A percentile compares a stretch with the other conserved stretches of the same genome.
Evolutionary conservation across 1,284 basidiomycete species (phyloP).

Genomic region (Termitomyces sp.): DNA sequence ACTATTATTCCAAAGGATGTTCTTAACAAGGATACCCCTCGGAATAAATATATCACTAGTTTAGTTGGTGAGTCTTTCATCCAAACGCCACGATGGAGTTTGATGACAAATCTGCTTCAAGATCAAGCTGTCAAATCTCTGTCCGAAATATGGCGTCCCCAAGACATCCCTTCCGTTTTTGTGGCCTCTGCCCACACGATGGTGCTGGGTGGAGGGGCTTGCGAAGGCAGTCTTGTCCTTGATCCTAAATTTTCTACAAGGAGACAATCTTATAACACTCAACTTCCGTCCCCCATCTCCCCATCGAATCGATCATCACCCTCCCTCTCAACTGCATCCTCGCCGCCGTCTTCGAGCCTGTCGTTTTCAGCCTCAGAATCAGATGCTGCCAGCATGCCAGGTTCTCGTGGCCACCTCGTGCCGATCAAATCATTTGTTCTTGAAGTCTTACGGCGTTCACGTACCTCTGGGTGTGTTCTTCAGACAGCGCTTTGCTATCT

Average conservation of each 20-base stretch:
- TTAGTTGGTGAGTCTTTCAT: conserved; percentile 56
- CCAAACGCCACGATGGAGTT: neutral
- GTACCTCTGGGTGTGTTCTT: conserved; percentile 68
- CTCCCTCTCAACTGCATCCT: conserved; percentile 21
- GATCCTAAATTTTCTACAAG: conserved; percentile 7
- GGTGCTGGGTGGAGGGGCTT: conserved; percentile 16
- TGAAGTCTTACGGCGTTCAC: conserved; percentile 70
- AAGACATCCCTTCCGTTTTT: conserved; percentile 64
- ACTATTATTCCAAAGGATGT: conserved; percentile 34
- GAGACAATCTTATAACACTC: conserved; percentile 29
- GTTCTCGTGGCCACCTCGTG: conserved; percentile 34
- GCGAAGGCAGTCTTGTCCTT: conserved; percentile 13
- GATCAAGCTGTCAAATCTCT: conserved; percentile 74
- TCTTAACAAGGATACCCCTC: conserved; percentile 43
- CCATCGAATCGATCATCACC: conserved; percentile 29
- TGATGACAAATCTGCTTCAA: conserved; percentile 28
- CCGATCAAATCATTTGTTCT: conserved; percentile 71
- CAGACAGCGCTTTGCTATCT: conserved; percentile 78
- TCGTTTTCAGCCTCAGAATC: conserved; percentile 3
- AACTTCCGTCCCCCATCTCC: conserved; percentile 45
- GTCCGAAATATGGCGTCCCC: conserved; percentile 69
- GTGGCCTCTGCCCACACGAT: conserved; percentile 32
- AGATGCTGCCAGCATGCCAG: conserved; percentile 2
- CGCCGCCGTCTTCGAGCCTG: conserved; percentile 9
- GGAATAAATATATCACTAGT: conserved; percentile 58